Percentiles rank a stretch among this genome's conserved stretches.
These are phyloP conservation scores for Xylaria scruposa DNA, from an alignment of 495 filamentous ascomycete genomes.

Conservation along the genomic window DNA sequence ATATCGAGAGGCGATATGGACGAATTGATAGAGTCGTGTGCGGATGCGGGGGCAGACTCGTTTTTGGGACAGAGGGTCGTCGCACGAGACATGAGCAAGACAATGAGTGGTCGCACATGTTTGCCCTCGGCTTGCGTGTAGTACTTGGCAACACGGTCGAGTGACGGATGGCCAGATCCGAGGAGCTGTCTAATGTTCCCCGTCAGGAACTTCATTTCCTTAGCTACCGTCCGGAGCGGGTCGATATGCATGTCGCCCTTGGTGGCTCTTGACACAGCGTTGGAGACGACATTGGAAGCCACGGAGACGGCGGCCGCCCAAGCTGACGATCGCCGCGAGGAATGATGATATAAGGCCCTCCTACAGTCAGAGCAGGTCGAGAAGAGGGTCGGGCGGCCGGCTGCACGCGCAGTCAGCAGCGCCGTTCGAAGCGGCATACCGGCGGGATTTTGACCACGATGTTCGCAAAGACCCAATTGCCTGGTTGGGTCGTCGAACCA, in stretches of 20 bases:
- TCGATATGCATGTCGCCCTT: conserved; percentile 69
- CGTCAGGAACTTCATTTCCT: conserved; percentile 93
- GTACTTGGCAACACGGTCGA: conserved; percentile 96
- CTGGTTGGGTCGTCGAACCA: conserved; percentile 16
- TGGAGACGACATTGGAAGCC: conserved; percentile 76
- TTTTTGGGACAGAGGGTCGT: conserved; percentile 79
- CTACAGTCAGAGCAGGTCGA: conserved; percentile 47
- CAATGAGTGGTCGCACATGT: conserved; percentile 91
- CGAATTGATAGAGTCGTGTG: conserved; percentile 65
- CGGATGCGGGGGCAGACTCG: conserved; percentile 43
- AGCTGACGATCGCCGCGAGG: conserved; percentile 47
- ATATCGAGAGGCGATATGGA: conserved; percentile 78
- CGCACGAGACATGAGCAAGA: conserved; percentile 94
- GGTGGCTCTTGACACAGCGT: conserved; percentile 66
- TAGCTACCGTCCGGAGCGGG: conserved; percentile 81
- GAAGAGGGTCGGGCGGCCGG: conserved; percentile 33
- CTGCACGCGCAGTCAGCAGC: conserved; percentile 41
- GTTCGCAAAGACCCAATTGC: conserved; percentile 38
- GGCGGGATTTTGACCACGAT: conserved; percentile 14
- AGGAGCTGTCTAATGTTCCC: conserved; percentile 87
- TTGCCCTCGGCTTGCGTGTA: conserved; percentile 98
- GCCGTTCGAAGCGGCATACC: conserved; percentile 51
- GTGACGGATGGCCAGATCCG: conserved; percentile 88
- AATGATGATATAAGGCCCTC: conserved; percentile 47
- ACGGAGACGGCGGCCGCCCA: conserved; percentile 72